phyloP scores from a whole-genome alignment of 352 stramenopile genomes.

The Bremia lactucae region DNA sequence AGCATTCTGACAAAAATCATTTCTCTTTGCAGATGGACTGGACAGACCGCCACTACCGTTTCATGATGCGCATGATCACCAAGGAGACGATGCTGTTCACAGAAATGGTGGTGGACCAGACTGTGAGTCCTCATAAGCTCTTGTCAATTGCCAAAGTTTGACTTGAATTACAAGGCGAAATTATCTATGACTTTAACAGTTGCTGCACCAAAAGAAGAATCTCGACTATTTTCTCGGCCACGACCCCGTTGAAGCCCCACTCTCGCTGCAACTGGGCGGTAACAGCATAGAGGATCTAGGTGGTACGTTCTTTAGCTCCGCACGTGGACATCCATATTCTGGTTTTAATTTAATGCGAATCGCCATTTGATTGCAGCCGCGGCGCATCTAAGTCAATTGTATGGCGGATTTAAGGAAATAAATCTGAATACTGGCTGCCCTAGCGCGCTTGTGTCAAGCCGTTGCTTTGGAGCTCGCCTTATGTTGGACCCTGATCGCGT shows the following conservation, averaged over 20 bases:
- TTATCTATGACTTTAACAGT: slow-evolving; percentile 14
- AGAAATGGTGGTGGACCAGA: slow-evolving; percentile 98
- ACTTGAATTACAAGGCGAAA: background rate
- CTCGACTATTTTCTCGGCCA: slow-evolving; percentile 87
- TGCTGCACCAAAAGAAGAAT: slow-evolving; percentile 78
- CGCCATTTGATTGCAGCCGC: slow-evolving; percentile 35
- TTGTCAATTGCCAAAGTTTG: background rate
- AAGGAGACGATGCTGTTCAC: slow-evolving; percentile 92
- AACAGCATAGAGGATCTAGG: slow-evolving; percentile 79
- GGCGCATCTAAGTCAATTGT: slow-evolving; percentile 63
- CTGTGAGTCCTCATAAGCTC: slow-evolving; percentile 39
- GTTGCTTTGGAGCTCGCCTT: slow-evolving; percentile 93
- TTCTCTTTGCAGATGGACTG: slow-evolving; percentile 90
- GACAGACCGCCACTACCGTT: slow-evolving; percentile 92
- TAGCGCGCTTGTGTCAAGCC: slow-evolving; percentile 61
- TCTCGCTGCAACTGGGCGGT: slow-evolving; percentile 92
- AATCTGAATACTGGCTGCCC: slow-evolving; percentile 97
- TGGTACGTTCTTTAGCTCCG: slow-evolving; percentile 14
- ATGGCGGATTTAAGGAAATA: slow-evolving; percentile 88
- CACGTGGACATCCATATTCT: too few species aligned
- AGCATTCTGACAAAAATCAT: background rate
- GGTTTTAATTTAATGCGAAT: too few species aligned
- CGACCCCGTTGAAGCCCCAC: slow-evolving; percentile 65
- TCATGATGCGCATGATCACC: slow-evolving; percentile 91
- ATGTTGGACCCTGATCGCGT: slow-evolving; percentile 96